Percentiles rank a stretch among this genome's conserved stretches.
These are phyloP conservation scores for Ilyonectria destructans DNA, from an alignment of 2,329 filamentous ascomycete species.

Conservation along the genomic window DNA sequence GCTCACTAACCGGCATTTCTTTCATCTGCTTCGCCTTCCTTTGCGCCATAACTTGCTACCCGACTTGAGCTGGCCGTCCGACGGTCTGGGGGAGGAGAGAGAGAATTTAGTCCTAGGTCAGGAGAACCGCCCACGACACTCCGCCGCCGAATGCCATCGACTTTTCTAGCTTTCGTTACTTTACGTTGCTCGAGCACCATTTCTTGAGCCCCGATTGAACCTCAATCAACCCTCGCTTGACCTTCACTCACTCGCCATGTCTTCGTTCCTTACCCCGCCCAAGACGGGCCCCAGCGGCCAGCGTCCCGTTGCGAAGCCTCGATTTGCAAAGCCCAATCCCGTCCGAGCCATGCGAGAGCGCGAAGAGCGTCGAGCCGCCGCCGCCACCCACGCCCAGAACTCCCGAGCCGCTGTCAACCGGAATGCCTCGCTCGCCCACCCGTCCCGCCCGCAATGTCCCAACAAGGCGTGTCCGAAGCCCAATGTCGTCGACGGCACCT, in stretches of 20 bases:
- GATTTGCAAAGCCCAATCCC: slow-evolving; percentile 63
- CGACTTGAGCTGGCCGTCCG: slow-evolving; percentile 27
- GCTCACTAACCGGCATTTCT: neutral
- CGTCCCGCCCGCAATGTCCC: slow-evolving; percentile 65
- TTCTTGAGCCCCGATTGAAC: neutral
- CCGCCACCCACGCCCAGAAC: slow-evolving; percentile 48
- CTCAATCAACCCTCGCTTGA: slow-evolving; percentile 9
- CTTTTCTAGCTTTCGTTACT: slow-evolving; percentile 19
- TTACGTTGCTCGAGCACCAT: neutral
- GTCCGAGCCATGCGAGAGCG: slow-evolving; percentile 69
- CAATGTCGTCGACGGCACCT: slow-evolving; percentile 78
- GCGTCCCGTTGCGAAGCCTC: slow-evolving; percentile 55
- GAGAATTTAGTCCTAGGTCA: slow-evolving; percentile 1
- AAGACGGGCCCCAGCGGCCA: slow-evolving; percentile 53
- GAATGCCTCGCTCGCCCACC: slow-evolving; percentile 52
- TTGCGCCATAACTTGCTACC: slow-evolving; percentile 12
- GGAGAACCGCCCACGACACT: neutral
- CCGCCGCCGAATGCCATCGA: slow-evolving; percentile 5
- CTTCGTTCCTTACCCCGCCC: slow-evolving; percentile 63
- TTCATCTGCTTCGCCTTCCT: neutral
- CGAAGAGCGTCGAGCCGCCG: slow-evolving; percentile 62
- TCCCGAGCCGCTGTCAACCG: slow-evolving; percentile 51
- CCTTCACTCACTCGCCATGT: slow-evolving; percentile 56
- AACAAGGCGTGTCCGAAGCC: slow-evolving; percentile 75
- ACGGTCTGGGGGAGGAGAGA: slow-evolving; percentile 36